phyloP scores from a whole-genome alignment of 1,284 basidiomycete species.

The Meira nashicola region DNA sequence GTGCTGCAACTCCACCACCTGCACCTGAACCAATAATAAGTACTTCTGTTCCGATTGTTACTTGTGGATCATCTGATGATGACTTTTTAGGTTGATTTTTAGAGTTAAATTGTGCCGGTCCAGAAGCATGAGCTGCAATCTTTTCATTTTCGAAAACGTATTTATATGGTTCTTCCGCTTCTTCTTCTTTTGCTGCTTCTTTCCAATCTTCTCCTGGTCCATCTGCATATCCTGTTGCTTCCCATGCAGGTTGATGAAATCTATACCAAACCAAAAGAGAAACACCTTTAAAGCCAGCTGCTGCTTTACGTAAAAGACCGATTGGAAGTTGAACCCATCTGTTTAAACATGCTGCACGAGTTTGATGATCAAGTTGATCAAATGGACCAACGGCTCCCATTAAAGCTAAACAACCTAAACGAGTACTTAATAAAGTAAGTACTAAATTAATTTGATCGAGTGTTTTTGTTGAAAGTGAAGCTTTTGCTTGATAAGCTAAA shows the following conservation, averaged over 20 bases:
- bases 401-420: constrained; percentile 40
- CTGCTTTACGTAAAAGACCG: constrained; percentile 41
- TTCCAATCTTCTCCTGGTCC: constrained; percentile 41
- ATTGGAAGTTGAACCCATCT: constrained; percentile 39
- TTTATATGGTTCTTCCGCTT: constrained; percentile 25
- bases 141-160: constrained; percentile 49
- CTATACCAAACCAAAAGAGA: constrained; percentile 44
- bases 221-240: constrained; percentile 48
- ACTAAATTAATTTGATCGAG: constrained; percentile 34
- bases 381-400: constrained; percentile 45
- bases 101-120: constrained; percentile 1
- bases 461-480: constrained; percentile 33
- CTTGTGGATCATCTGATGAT: constrained; percentile 14
- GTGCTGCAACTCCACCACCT: constrained; percentile 55
- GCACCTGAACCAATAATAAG: constrained; percentile 58
- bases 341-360: constrained; percentile 26
- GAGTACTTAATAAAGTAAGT: constrained; percentile 37
- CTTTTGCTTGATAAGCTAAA: constrained; percentile 32
- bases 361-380: constrained; percentile 25
- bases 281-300: constrained; percentile 39
- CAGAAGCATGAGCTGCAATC: constrained; percentile 27
- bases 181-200: constrained; percentile 14
- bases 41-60: constrained; percentile 47
- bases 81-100: no score
- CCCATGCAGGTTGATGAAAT: constrained; percentile 35